Base-by-base conservation (phyloP, 2,329 filamentous ascomycete species). In the Colletotrichum navitas region DNA sequence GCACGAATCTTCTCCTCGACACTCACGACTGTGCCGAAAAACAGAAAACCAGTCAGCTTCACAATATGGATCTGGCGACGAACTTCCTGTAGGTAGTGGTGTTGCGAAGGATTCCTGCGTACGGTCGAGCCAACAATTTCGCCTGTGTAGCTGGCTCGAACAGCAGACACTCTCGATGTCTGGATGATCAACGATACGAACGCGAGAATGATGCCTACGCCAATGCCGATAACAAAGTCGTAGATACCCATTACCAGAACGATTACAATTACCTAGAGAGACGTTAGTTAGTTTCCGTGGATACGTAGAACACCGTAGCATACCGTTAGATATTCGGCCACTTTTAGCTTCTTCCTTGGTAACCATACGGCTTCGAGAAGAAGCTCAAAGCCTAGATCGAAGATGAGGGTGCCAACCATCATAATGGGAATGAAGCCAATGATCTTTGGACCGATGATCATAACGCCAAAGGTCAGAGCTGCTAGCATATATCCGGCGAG, bases 391-490 rank as follows among this genome's bases (percentile, higher is more conserved):
- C 96, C 96, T 18, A 99, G 90, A 73, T 97, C 90, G 79, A 97
- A 99, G 75, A 99, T 99, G 64, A 99, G 85, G 11, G 94, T 94
- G 16, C 95, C 96, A 4, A 99, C 96, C 81, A 99, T 95, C 91
- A 97, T 97, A 73, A 98, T 92, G 0, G 96, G 96, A 66, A 99
- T 98, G 78, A 91, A 98, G 1, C 95, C 95, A 76, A 99, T 96
- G 72, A 97, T 90, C 8, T 90, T 90, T 1, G 96, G 95, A 0
- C 96, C 96, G 64, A 95, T 88, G 59, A 96, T 84, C 89, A 98
- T 92, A 52, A 98, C 89, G 2, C 91, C 91, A 76, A 91, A 90
- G 0, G 96, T 99, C 6, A 93, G 89, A 29, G 87, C 83, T 0
- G 96, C 96, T 62, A 99, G 87, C 85, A 98, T 89, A 34, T 95